Percentiles rank a stretch among this genome's conserved stretches.
phyloP scores from a whole-genome alignment of 352 stramenopile genomes.

The Pythium periplocum region DNA sequence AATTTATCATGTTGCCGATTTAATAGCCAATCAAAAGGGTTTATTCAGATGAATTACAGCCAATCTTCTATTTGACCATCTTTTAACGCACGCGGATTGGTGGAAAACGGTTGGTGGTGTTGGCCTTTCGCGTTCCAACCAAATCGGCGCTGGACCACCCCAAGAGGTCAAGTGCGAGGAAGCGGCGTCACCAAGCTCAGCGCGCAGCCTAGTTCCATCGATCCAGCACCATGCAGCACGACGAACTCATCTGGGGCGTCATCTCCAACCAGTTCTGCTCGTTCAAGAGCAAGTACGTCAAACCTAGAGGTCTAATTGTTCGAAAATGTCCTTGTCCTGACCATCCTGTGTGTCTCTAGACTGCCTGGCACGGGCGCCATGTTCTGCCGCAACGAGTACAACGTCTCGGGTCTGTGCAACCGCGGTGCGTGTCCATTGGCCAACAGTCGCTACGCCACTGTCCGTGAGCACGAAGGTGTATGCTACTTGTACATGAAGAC shows the following conservation, averaged over 20 bases:
- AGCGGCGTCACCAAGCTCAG: too few relatives aligned
- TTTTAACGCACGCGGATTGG: constrained; percentile 5
- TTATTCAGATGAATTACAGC: neutral
- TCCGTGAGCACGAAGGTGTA: constrained; percentile 95
- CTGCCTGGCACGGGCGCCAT: constrained; percentile 84
- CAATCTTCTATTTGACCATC: too few relatives aligned
- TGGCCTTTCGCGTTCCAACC: constrained; percentile 25
- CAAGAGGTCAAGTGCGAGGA: constrained; percentile 11
- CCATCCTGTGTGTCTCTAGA: neutral
- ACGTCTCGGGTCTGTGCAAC: constrained; percentile 98
- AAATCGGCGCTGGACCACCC: constrained; percentile 12
- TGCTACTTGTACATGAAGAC: constrained; percentile 98
- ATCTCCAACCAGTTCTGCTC: constrained; percentile 99
- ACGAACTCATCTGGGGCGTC: constrained; percentile 99
- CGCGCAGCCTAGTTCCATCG: too few relatives aligned
- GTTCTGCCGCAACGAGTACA: constrained; percentile 99
- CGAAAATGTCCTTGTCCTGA: neutral
- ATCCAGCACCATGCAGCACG: constrained; percentile 84
- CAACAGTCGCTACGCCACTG: constrained; percentile 98
- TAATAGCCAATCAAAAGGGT: neutral
- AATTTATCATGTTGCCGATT: neutral
- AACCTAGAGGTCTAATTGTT: neutral
- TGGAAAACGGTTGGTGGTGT: constrained; percentile 22
- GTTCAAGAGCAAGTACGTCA: constrained; percentile 94
- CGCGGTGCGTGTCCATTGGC: constrained; percentile 94